Conservation (phyloP, 345 rosid genomes). For the Sapria himalayana region DNA sequence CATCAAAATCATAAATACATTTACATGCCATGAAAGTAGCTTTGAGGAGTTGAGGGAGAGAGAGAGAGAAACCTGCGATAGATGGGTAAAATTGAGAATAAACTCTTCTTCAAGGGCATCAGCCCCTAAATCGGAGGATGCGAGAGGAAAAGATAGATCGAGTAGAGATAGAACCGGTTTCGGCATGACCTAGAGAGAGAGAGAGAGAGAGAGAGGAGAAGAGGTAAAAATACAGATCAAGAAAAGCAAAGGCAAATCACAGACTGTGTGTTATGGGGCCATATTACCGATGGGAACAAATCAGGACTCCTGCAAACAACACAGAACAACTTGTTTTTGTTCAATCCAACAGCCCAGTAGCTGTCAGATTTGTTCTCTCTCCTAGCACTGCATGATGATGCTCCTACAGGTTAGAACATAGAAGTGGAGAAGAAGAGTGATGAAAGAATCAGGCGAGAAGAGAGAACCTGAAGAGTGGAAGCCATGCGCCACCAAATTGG, state of each 20-base stretch:
- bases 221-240: not conserved
- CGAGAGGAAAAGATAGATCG: conserved; percentile 53
- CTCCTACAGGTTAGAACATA: too few species aligned
- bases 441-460: too few species aligned
- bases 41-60: too few species aligned
- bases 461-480: conserved; percentile 77
- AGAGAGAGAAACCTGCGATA: conserved; percentile 34
- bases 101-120: conserved; percentile 84
- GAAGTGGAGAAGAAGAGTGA: too few species aligned
- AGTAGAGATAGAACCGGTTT: conserved; percentile 61
- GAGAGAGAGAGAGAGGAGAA: too few species aligned
- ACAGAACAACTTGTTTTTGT: conserved; percentile 44
- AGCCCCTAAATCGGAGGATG: conserved; percentile 85
- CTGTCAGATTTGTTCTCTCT: conserved; percentile 45
- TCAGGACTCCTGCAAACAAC: conserved; percentile 53
- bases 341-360: conserved; percentile 82
- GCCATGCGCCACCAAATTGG: conserved; percentile 84
- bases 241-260: conserved; percentile 1
- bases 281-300: conserved; percentile 53
- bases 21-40: too few species aligned
- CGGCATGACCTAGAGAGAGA: conserved; percentile 72
- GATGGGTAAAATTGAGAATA: conserved; percentile 37
- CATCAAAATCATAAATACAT: too few species aligned
- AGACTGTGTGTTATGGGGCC: too few species aligned
- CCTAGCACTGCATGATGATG: conserved; percentile 27